Evolutionary conservation across 192 early-diverging fungal species (phyloP), one percentile per base, ranked within the genome.

Genomic region (Coemansia sp.): DNA sequence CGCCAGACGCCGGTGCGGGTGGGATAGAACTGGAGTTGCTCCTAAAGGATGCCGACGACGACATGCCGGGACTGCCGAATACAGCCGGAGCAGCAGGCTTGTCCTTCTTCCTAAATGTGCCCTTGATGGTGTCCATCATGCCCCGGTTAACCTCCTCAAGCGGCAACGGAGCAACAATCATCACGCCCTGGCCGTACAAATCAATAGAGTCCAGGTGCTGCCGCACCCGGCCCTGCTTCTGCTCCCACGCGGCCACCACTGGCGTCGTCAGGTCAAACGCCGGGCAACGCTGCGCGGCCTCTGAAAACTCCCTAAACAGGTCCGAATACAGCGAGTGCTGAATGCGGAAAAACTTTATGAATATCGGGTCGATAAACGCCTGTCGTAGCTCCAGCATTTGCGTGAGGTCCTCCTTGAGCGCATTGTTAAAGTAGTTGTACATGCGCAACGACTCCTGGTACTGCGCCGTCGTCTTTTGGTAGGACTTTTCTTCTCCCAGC

Each of bases 331-430:
- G 87, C 23, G 82, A 82, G 41, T 85, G 70, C 68, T 98, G 92
- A 49, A 92, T 74, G 66, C 81, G 80, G 70, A 88, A 98, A 50
- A 97, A 85, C 27, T 85, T 80, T 48, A 88, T 68, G 65, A 95
- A 88, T 48, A 92, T 87, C 7, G 93, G 91, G 19, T 95, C 91
- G 30, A 95, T 88, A 57, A 97, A 89, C 43, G 83, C 68, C 25
- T 79, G 62, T 29, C 85, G 68, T 56, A 90, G 76, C 14, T 80
- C 80, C 45, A 98, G 82, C 56, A 97, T 87, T 17, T 78, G 51
- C 26, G 89, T 86, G n/a, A 98, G 74, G 54, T 97, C 81, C 8
- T 80, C 68, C 50, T 90, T 91, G 47, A 96, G 60, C 56, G 85
- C 63, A 26, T 87, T 85, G 71, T 96, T 93, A 54, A 89, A 78